phyloP scores from a whole-genome alignment of 2,329 filamentous ascomycete genomes.

The Alternaria dauci region DNA sequence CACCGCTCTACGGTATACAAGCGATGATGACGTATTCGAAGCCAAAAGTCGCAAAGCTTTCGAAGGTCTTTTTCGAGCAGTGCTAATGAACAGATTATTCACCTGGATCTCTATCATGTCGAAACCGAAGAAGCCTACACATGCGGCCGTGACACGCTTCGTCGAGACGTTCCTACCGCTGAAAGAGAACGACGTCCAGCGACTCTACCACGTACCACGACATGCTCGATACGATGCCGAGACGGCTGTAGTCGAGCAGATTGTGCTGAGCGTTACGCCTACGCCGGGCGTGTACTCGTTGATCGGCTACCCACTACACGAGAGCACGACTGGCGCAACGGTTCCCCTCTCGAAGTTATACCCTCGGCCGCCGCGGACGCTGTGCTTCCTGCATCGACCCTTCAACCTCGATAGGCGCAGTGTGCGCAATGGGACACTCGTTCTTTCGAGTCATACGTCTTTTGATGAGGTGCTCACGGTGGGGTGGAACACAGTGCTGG shows the following conservation, averaged over 20 bases:
- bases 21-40: conserved; percentile 34
- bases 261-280: conserved; percentile 44
- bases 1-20: neutral
- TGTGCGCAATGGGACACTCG: conserved; percentile 38
- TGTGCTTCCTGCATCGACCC: conserved; percentile 47
- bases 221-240: conserved; percentile 40
- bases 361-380: conserved; percentile 33
- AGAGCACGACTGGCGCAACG: conserved; percentile 6
- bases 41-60: conserved; percentile 15
- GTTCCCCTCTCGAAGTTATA: neutral
- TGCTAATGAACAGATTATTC: conserved; percentile 16
- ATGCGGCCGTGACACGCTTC: conserved; percentile 38
- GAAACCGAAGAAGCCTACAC: conserved; percentile 33
- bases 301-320: conserved; percentile 30
- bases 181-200: conserved; percentile 44
- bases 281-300: conserved; percentile 42
- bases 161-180: conserved; percentile 41
- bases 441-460: conserved; percentile 48
- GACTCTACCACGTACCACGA: conserved; percentile 46
- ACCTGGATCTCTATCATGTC: conserved; percentile 25
- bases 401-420: conserved; percentile 41
- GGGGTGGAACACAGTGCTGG: conserved; percentile 50
- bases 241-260: conserved; percentile 37
- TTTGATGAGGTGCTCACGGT: conserved; percentile 53
- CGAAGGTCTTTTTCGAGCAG: conserved; percentile 2